Evolutionary conservation across 495 filamentous ascomycete species (phyloP), one percentile per base, ranked within the genome.

Genomic region (Penicillium goetzii): DNA sequence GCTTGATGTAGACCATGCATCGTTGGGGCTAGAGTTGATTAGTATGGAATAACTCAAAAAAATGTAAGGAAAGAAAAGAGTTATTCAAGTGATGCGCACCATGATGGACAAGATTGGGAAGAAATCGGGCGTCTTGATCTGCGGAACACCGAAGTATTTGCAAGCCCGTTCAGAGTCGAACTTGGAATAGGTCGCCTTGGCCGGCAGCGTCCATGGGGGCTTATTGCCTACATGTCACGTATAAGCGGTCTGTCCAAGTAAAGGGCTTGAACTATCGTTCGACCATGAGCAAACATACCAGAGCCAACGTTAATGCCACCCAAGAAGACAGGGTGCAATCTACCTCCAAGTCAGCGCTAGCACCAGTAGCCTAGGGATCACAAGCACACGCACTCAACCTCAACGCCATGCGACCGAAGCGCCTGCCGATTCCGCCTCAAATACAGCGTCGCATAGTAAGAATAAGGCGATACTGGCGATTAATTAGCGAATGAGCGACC

Each of bases 251-350:
- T 6, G 21, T 51, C 51, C 19, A 30, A 30, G 17, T 21, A 4
- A 10, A 9, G 26, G 4, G 17, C 7, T 17, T 52, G 21, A 0
- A 28, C 10, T 14, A 17, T 21, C 12, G 47, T 6, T 36, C 25
- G n/a, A 14, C 3, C 28, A 12, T 14, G n/a, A 30, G 15, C 3
- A 47, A 51, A 71, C 75, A 55, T 71, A 89, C 86, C 87, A 40
- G 84, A 85, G 25, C 78, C 84, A 30, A 76, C 82, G 65, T 90
- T 92, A 65, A 93, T 84, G 23, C 84, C 90, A 52, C 88, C 89
- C n/a, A 93, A 77, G 67, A 93, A 87, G 51, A 92, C 75, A 15
- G 90, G 90, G 65, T 88, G 80, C 56, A 87, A 83, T 62, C 88
- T 91, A 57, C 56, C 21, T n/a, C 1, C 11, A 30, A 17, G 14